Base-by-base conservation (phyloP, 805 yeast species). In the Hemisphaericaspora nanyangensis region DNA sequence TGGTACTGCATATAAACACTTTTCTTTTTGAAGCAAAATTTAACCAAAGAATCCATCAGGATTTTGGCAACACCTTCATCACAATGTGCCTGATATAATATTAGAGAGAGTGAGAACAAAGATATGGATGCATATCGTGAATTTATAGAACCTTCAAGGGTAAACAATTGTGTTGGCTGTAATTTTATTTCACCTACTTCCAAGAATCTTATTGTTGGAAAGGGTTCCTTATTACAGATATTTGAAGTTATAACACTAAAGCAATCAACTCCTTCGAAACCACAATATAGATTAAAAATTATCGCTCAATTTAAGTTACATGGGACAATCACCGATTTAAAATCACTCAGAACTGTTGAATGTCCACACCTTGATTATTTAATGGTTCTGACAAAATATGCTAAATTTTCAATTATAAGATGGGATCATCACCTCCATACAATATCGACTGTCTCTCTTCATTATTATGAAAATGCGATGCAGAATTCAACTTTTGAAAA, bases 51-150 rank as follows among this genome's bases (percentile, higher is more conserved):
- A n/a, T n/a, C n/a, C n/a, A n/a, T n/a, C n/a, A n/a, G n/a, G n/a
- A n/a, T n/a, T n/a, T n/a, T n/a, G n/a, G n/a, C n/a, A n/a, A n/a
- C n/a, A n/a, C n/a, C n/a, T n/a, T n/a, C n/a, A n/a, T n/a, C n/a
- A n/a, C n/a, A n/a, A n/a, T n/a, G n/a, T n/a, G n/a, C n/a, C n/a
- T n/a, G n/a, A n/a, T n/a, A n/a, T n/a, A n/a, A n/a, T n/a, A n/a
- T n/a, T n/a, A n/a, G n/a, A n/a, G n/a, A n/a, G n/a, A n/a, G n/a
- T n/a, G n/a, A n/a, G n/a, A n/a, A n/a, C n/a, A n/a, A n/a, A n/a
- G n/a, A n/a, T n/a, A 88, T 88, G 96, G 87, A 87, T 51, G 82
- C 84, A 12, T 85, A 84, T 58, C 79, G 82, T 47, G 88, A 85
- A 56, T 70, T 88, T 48, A 70, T 85, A 34, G 84, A 78, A 48